Base-by-base conservation (phyloP, 371 early-diverging fungal genomes). In the Mucor indicus region DNA sequence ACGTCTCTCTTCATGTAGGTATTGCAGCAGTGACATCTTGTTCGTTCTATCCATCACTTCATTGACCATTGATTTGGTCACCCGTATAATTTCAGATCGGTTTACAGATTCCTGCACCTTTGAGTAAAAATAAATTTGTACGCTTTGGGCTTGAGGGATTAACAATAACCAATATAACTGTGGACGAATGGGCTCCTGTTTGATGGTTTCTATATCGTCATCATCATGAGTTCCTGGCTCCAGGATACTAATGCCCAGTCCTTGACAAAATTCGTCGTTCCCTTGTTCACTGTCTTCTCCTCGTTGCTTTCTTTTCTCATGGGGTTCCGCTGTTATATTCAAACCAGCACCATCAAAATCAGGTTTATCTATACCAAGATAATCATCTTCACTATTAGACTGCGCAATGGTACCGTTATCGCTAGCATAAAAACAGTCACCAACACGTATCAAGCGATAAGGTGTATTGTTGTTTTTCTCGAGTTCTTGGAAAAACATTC, bases 101-200 rank as follows among this genome's bases (percentile, higher is more conserved):
- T 81, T 74, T 25, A 67, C 78, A 19, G 67, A 68, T 24, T 78
- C 68, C 8, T 83, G 71, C 13, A 73, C 55, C 57, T 85, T 84
- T 0, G 89, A 89, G 55, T 85, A 90, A 46, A 86, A 86, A 49
- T 80, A 82, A 15, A 90, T 58, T 31, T 84, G 82, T 1, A 85
- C 78, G 9, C 64, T 68, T 0, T 66, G 53, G 4, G 35, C 35
- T 33, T 33, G 35, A 33, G 35, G 35, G n/a, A 33, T 33, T 3
- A 88, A 44, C 16, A 89, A 58, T 9, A 89, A 51, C 90, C 90
- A 91, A 47, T 85, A 89, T 1, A 62, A 45, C 38, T 62, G 73
- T 11, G 66, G 55, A n/a, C 45, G 36, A 1, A 29, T 41, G 12
- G 51, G 36, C 20, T 48, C 48, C 15, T 31, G 43, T 0, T 42